Conservation (phyloP, 2,329 filamentous ascomycete genomes). For the Epichloe coenophiala region DNA sequence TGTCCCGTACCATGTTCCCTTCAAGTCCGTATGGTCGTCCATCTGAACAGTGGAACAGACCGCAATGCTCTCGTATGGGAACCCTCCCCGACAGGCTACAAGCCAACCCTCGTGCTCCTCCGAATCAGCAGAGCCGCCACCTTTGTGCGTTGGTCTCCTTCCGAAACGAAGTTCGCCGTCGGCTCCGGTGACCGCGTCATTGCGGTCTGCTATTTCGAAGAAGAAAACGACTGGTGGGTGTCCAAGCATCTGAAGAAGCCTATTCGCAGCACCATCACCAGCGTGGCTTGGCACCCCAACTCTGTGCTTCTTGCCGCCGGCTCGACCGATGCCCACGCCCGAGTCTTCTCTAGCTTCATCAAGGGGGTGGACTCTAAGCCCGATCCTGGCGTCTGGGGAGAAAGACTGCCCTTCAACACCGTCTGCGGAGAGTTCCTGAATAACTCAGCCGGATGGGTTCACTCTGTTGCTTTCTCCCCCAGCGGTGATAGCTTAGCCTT, state of each 20-base stretch:
- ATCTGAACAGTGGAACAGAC: constrained; percentile 37
- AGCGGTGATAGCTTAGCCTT: constrained; percentile 89
- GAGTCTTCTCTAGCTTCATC: constrained; percentile 91
- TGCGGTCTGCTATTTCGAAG: constrained; percentile 95
- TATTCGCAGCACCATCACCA: constrained; percentile 92
- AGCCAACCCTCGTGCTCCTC: constrained; percentile 90
- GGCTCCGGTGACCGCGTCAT: constrained; percentile 92
- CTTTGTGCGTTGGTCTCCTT: constrained; percentile 93
- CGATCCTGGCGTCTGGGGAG: constrained; percentile 82
- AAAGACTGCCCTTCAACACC: constrained; percentile 93
- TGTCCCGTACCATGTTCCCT: not conserved
- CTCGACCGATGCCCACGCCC: constrained; percentile 91
- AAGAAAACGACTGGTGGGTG: constrained; percentile 99
- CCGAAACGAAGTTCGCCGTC: constrained; percentile 93
- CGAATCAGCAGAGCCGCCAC: constrained; percentile 95
- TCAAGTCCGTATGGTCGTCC: too few relatives aligned
- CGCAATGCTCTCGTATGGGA: constrained; percentile 98
- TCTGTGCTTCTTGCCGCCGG: constrained; percentile 88
- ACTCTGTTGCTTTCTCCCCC: constrained; percentile 79
- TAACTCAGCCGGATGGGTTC: constrained; percentile 93
- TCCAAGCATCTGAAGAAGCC: constrained; percentile 99
- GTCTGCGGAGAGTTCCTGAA: constrained; percentile 95
- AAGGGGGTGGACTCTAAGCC: constrained; percentile 85
- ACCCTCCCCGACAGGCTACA: constrained; percentile 81
- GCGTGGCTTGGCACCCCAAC: constrained; percentile 93